Percentiles rank a stretch among this genome's conserved stretches.
These are phyloP conservation scores for Paecilomyces sp. DNA, from an alignment of 2,329 filamentous ascomycete genomes.

Conservation along the genomic window DNA sequence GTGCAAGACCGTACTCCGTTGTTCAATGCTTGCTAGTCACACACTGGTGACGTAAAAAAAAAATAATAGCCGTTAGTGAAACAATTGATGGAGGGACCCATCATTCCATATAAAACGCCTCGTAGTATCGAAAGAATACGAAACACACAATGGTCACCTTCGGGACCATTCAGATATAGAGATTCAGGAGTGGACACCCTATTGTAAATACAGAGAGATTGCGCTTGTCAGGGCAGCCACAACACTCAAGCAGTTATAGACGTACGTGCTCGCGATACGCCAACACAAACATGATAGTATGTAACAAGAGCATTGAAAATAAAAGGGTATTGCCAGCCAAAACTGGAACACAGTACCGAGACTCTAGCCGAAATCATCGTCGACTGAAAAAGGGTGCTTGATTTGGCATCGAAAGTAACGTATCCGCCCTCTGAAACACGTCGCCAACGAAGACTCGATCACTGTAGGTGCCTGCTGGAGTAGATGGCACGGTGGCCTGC, in stretches of 20 bases:
- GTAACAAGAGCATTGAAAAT: neutral
- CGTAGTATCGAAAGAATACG: neutral
- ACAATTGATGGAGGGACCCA: neutral
- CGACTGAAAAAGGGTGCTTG: conserved; percentile 35
- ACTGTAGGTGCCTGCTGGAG: conserved; percentile 41
- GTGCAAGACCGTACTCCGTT: neutral
- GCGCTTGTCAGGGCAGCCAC: too few species aligned
- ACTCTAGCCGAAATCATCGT: conserved; percentile 17
- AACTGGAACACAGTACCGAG: neutral
- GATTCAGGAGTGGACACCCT: too few species aligned
- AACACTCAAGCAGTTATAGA: neutral
- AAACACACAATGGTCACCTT: neutral
- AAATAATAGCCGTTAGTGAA: neutral
- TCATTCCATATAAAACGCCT: neutral
- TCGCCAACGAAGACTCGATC: conserved; percentile 44
- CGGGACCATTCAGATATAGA: neutral
- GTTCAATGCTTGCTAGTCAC: neutral
- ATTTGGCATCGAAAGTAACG: conserved; percentile 37
- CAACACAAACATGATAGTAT: neutral
- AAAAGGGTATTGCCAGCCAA: conserved; percentile 1
- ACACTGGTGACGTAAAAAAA: neutral
- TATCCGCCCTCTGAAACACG: conserved; percentile 43
- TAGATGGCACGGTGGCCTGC: conserved; percentile 75
- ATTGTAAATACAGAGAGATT: too few species aligned
- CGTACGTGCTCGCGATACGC: neutral